These are phyloP conservation scores for Leccinum subtestaceum DNA, from an alignment of 768 basidiomycete species.

Conservation along the genomic window DNA sequence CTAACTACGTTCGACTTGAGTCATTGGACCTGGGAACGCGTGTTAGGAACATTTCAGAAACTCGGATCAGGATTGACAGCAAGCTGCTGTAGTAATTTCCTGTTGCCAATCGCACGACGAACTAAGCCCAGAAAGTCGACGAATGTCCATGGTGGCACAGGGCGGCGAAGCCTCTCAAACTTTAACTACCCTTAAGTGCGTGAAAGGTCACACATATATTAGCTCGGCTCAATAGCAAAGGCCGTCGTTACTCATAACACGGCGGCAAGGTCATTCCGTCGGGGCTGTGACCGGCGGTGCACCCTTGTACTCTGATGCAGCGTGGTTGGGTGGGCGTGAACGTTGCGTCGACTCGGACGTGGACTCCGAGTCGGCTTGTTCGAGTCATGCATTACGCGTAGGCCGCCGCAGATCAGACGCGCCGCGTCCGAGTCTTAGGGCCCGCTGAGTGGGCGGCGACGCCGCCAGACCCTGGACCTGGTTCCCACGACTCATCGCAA, in stretches of 20 bases:
- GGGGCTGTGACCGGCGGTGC: conserved; percentile 23
- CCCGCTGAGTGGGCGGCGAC: not conserved
- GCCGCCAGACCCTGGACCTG: not conserved
- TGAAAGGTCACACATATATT: not conserved
- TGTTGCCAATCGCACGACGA: not conserved
- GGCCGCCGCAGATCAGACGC: not conserved
- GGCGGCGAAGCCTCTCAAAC: not conserved
- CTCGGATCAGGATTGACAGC: not conserved
- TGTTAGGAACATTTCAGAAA: not conserved
- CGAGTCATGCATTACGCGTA: not conserved
- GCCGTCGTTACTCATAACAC: not conserved
- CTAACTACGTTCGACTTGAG: not conserved
- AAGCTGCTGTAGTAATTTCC: not conserved
- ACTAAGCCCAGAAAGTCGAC: not conserved
- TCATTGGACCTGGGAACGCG: not conserved
- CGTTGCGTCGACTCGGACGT: not conserved
- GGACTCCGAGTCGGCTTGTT: not conserved
- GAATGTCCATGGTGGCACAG: not conserved
- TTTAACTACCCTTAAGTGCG: not conserved
- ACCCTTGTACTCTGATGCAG: conserved; percentile 4
- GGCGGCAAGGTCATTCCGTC: not conserved
- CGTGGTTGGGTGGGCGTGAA: too few relatives aligned
- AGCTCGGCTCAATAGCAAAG: not conserved
- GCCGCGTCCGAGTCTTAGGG: too few relatives aligned
- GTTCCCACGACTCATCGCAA: not conserved